These are phyloP conservation scores for Emergomyces pasteurianus DNA, from an alignment of 2,329 filamentous ascomycete species.

Conservation along the genomic window DNA sequence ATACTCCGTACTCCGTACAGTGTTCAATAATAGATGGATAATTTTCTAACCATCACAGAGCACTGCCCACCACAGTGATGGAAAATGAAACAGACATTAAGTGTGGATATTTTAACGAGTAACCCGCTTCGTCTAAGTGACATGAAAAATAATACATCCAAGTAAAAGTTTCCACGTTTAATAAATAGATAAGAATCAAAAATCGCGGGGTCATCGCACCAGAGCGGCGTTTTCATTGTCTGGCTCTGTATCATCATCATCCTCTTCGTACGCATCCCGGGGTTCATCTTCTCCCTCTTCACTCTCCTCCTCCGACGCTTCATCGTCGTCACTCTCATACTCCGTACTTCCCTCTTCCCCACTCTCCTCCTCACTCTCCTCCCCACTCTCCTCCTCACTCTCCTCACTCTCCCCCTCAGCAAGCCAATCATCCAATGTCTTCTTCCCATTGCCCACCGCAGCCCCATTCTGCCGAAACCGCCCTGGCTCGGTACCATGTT, in stretches of 20 bases:
- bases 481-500: slow-evolving; percentile 24
- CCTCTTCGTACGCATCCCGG: slow-evolving; percentile 34
- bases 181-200: not conserved
- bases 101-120: not conserved
- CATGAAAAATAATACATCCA: not conserved
- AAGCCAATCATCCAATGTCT: slow-evolving; percentile 88
- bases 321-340: slow-evolving; percentile 34
- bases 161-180: not conserved
- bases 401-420: slow-evolving; percentile 56
- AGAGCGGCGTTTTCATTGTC: slow-evolving; percentile 22
- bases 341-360: slow-evolving; percentile 26
- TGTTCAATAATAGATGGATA: too few relatives aligned
- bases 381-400: slow-evolving; percentile 40
- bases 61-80: not conserved
- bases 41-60: too few relatives aligned
- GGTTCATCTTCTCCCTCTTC: slow-evolving; percentile 23
- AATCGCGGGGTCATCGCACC: not conserved
- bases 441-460: slow-evolving; percentile 42
- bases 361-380: slow-evolving; percentile 37
- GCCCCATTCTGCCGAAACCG: slow-evolving; percentile 11
- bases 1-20: too few relatives aligned
- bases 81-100: not conserved
- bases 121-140: not conserved
- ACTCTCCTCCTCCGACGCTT: slow-evolving; percentile 21
- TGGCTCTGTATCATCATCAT: slow-evolving; percentile 26